Evolutionary conservation across 371 early-diverging fungal genomes (phyloP).

Genomic region (Mucor saturninus): DNA sequence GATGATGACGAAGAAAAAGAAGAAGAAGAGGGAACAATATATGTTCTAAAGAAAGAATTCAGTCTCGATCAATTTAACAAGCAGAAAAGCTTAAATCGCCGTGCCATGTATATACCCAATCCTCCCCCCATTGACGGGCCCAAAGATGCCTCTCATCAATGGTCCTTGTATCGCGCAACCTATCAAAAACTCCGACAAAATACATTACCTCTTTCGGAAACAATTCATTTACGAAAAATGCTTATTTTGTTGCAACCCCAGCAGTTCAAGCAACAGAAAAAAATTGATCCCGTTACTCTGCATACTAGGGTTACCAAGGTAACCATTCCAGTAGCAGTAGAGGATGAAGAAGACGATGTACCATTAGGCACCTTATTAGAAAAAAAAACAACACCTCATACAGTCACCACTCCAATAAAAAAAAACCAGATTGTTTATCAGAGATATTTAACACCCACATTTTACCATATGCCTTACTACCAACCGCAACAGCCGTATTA

Average conservation of each 20-base stretch:
- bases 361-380: constrained; percentile 21
- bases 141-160: constrained; percentile 20
- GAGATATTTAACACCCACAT: background rate
- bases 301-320: too few species aligned
- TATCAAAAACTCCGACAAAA: constrained; percentile 22
- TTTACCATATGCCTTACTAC: background rate
- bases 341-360: constrained; percentile 20
- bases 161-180: constrained; percentile 24
- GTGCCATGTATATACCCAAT: constrained; percentile 24
- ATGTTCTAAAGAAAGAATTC: background rate
- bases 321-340: too few species aligned
- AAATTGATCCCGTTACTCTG: background rate
- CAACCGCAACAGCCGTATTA: background rate
- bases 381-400: background rate
- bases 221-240: constrained; percentile 21
- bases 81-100: constrained; percentile 12
- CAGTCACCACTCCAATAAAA: too few species aligned
- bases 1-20: background rate
- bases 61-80: background rate
- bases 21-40: background rate
- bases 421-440: background rate
- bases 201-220: constrained; percentile 23
- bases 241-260: constrained; percentile 9
- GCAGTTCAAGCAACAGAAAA: background rate
- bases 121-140: constrained; percentile 16